Evolutionary conservation across 1,139 yeast genomes (phyloP).

Genomic region (Sugiyamaella paludigena): DNA sequence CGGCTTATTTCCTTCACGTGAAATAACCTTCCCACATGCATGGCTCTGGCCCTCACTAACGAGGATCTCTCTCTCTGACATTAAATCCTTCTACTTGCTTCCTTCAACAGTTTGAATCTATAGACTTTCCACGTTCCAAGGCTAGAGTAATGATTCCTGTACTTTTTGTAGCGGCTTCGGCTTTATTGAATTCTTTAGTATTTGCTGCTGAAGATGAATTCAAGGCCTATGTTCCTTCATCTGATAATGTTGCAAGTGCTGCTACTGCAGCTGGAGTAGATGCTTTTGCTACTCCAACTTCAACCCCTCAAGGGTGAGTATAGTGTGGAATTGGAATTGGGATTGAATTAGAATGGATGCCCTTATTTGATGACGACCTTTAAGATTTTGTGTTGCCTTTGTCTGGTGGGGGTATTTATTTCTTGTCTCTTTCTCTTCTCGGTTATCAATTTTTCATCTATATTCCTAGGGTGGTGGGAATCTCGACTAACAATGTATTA

Average conservation of each 20-base stretch:
- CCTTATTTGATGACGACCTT: no score
- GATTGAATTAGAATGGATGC: neutral
- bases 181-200: constrained; percentile 3
- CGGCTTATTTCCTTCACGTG: neutral
- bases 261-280: constrained; percentile 7
- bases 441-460: neutral
- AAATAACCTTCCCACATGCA: neutral
- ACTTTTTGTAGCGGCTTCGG: constrained; percentile 6
- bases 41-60: no score
- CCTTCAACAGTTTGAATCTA: neutral
- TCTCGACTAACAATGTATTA: constrained; percentile 1
- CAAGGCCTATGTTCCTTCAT: constrained; percentile 13
- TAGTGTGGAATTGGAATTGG: neutral
- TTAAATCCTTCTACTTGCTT: neutral
- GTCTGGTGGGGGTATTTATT: neutral
- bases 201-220: constrained; percentile 14
- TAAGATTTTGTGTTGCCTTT: neutral
- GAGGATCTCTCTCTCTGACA: neutral
- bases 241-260: constrained; percentile 1
- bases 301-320: constrained; percentile 6
- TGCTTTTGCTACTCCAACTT: constrained; percentile 7
- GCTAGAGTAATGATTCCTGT: constrained; percentile 2
- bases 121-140: neutral
- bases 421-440: neutral
- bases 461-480: neutral